phyloP scores from a whole-genome alignment of 2,329 filamentous ascomycete genomes.

The Ophiostoma sp. region DNA sequence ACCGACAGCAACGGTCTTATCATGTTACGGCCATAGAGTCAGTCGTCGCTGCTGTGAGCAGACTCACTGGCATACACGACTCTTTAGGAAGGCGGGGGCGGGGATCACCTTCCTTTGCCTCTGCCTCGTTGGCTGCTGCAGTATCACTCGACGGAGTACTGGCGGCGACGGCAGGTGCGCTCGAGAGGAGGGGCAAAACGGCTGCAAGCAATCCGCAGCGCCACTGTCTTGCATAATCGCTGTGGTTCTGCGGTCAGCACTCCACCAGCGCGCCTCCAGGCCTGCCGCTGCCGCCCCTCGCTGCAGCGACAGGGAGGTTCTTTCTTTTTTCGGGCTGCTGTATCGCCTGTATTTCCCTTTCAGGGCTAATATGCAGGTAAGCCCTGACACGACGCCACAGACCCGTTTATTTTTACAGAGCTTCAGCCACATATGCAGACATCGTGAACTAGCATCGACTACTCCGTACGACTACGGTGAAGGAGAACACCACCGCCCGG shows the following conservation, averaged over 20 bases:
- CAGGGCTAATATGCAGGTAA: conserved; percentile 23
- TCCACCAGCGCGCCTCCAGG: background rate
- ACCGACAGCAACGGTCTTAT: background rate
- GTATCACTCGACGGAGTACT: background rate
- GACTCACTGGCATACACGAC: conserved; percentile 10
- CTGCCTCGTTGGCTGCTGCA: background rate
- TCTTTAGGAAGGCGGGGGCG: conserved; percentile 25
- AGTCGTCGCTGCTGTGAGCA: background rate
- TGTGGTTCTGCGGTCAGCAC: background rate
- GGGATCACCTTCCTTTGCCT: conserved; percentile 14
- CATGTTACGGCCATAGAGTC: background rate
- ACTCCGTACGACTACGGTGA: no score
- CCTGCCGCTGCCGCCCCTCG: background rate
- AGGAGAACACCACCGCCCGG: no score
- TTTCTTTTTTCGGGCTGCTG: conserved; percentile 9
- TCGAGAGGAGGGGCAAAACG: background rate
- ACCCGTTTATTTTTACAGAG: conserved; percentile 13
- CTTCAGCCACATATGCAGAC: conserved; percentile 15
- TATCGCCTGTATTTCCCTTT: conserved; percentile 15
- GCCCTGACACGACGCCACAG: conserved; percentile 22
- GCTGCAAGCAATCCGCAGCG: no score
- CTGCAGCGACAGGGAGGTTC: conserved; percentile 16
- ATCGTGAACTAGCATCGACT: background rate
- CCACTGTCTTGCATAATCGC: conserved; percentile 7
- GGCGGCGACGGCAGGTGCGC: background rate